A percentile compares a stretch with the other conserved stretches of the same genome.
phyloP scores from a whole-genome alignment of 768 basidiomycete genomes.

The Amanita subjunquillea region DNA sequence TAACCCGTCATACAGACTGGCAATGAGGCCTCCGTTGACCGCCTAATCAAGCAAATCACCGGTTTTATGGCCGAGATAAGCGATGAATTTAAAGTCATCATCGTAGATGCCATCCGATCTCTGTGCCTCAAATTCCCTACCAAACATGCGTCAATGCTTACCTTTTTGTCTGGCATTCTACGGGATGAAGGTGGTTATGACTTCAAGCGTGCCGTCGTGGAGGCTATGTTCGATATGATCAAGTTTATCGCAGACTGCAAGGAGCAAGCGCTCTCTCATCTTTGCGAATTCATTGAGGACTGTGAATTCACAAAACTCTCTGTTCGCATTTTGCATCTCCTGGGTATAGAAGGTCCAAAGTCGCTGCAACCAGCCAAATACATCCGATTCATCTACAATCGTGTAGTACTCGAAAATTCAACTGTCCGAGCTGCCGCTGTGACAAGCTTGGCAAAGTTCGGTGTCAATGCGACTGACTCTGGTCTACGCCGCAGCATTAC shows the following conservation, averaged over 20 bases:
- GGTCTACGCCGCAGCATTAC: constrained; percentile 77
- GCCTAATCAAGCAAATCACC: constrained; percentile 98
- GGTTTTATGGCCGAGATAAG: constrained; percentile 99
- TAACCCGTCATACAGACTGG: constrained; percentile 56
- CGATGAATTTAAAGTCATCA: constrained; percentile 99
- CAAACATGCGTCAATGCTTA: constrained; percentile 95
- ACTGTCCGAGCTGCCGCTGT: constrained; percentile 97
- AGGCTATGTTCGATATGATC: constrained; percentile 99
- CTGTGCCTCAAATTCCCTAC: constrained; percentile 98
- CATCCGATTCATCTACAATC: constrained; percentile 99
- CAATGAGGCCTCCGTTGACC: constrained; percentile 97
- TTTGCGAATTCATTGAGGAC: constrained; percentile 99
- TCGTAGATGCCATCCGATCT: constrained; percentile 96
- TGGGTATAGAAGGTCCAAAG: constrained; percentile 94
- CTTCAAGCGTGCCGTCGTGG: constrained; percentile 98
- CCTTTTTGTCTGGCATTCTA: constrained; percentile 92
- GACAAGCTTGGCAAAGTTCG: constrained; percentile 91
- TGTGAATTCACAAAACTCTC: constrained; percentile 99
- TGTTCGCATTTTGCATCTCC: constrained; percentile 89
- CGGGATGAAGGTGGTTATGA: constrained; percentile 99
- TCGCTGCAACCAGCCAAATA: constrained; percentile 96
- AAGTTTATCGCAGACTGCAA: constrained; percentile 93
- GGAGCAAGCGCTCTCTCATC: constrained; percentile 93
- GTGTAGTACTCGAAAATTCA: constrained; percentile 96
- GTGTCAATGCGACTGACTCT: constrained; percentile 75